Percentiles rank a stretch among this genome's conserved stretches.
Evolutionary conservation across 1,284 basidiomycete genomes (phyloP).

Genomic region (Thecaphora thlaspeos): DNA sequence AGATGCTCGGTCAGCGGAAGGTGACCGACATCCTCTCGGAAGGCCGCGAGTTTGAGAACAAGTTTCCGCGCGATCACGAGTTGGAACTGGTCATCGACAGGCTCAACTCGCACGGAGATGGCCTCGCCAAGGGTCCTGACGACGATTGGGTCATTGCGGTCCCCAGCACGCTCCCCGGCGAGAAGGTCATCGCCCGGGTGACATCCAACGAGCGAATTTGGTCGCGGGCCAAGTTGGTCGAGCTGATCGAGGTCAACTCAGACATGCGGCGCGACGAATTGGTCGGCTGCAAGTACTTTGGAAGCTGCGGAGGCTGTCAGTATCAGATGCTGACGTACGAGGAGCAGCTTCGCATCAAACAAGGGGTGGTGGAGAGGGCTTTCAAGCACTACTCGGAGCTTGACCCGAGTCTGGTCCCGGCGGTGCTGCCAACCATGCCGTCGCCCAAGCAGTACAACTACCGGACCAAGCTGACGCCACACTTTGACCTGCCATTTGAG

Average conservation of each 20-base stretch:
- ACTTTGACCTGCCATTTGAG: slow-evolving; percentile 79
- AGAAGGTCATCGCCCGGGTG: slow-evolving; percentile 40
- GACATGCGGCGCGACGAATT: slow-evolving; percentile 26
- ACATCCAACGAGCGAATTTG: slow-evolving; percentile 43
- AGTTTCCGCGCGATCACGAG: slow-evolving; percentile 36
- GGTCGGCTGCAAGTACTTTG: slow-evolving; percentile 55
- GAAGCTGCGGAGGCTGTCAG: slow-evolving; percentile 54
- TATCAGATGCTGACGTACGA: slow-evolving; percentile 71
- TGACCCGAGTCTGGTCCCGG: slow-evolving; percentile 65
- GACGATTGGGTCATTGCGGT: slow-evolving; percentile 51
- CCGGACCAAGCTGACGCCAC: slow-evolving; percentile 94
- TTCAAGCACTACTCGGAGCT: slow-evolving; percentile 64
- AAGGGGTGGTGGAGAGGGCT: slow-evolving; percentile 79
- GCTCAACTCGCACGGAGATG: slow-evolving; percentile 54
- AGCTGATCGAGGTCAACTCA: slow-evolving; percentile 21
- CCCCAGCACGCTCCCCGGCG: slow-evolving; percentile 47
- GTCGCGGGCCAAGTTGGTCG: slow-evolving; percentile 42
- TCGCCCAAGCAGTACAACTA: slow-evolving; percentile 88
- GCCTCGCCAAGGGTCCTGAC: slow-evolving; percentile 42
- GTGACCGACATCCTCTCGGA: slow-evolving; percentile 40
- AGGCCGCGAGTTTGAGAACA: slow-evolving; percentile 37
- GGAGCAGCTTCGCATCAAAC: slow-evolving; percentile 80
- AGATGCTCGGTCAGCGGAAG: slow-evolving; percentile 38
- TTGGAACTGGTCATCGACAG: slow-evolving; percentile 40
- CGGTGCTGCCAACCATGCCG: slow-evolving; percentile 73